Percentiles rank a stretch among this genome's conserved stretches.
Conservation (phyloP, 140 eudicot genomes). For the Stevia rebaudiana region DNA sequence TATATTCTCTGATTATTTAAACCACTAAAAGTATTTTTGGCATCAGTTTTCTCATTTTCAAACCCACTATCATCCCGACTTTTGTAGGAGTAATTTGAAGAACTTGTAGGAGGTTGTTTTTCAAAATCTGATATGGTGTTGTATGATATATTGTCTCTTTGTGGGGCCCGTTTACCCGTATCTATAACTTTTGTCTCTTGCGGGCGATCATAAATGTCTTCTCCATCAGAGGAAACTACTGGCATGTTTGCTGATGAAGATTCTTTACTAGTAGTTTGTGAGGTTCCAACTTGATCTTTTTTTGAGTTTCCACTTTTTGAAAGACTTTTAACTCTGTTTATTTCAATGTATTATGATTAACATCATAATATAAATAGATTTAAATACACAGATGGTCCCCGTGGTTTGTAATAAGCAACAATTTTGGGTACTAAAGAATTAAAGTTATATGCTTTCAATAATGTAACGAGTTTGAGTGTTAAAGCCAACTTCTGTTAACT, state of each 20-base stretch:
- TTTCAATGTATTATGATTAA: not conserved
- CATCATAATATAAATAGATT: not conserved
- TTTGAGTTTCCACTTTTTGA: conserved; percentile 82
- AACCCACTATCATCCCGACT: conserved; percentile 50
- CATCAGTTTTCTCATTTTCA: conserved; percentile 55
- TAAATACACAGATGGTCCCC: too few species aligned
- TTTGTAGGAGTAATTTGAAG: conserved; percentile 42
- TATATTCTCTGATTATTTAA: conserved; percentile 39
- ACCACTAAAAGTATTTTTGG: conserved; percentile 33
- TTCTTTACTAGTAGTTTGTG: conserved; percentile 58
- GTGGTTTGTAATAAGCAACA: too few species aligned
- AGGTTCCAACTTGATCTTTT: conserved; percentile 63
- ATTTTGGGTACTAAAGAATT: too few species aligned
- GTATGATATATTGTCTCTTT: conserved; percentile 33
- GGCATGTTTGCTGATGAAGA: conserved; percentile 39
- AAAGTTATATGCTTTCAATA: too few species aligned
- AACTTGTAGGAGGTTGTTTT: conserved; percentile 41
- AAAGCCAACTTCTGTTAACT: too few species aligned
- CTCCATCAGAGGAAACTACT: conserved; percentile 45
- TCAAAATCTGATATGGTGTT: conserved; percentile 44
- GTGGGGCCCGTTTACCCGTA: conserved; percentile 47
- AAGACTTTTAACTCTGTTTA: conserved; percentile 85
- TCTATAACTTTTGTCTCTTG: conserved; percentile 54
- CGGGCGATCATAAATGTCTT: conserved; percentile 50
- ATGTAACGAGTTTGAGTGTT: too few species aligned